Conservation (phyloP, 805 yeast genomes). For the Yamadazyma akitaensis region DNA sequence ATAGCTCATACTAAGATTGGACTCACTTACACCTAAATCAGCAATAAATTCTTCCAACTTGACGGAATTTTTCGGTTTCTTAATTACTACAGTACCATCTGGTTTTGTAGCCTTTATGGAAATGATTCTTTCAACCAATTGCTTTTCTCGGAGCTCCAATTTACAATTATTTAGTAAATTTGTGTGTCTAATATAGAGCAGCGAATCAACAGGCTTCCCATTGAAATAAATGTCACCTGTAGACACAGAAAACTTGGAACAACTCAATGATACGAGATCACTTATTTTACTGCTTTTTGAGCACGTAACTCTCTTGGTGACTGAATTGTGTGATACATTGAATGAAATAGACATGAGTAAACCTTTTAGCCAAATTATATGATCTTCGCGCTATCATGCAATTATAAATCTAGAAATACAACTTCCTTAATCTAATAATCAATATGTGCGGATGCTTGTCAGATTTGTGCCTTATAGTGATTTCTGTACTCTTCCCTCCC, state of each 20-base stretch:
- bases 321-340: conserved; percentile 22
- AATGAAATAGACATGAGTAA: conserved; percentile 16
- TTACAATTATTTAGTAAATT: conserved; percentile 33
- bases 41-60: conserved; percentile 2
- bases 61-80: conserved; percentile 6
- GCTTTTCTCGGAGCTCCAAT: conserved; percentile 19
- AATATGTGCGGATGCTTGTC: conserved; percentile 31
- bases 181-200: conserved; percentile 32
- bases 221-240: conserved; percentile 26
- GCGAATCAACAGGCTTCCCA: conserved; percentile 28
- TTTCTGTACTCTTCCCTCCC: conserved; percentile 70
- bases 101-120: conserved; percentile 8
- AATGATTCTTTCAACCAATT: conserved; percentile 8
- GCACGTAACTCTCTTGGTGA: conserved; percentile 27
- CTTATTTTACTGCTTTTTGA: conserved; percentile 24
- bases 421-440: background rate
- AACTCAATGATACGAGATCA: conserved; percentile 21
- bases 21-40: background rate
- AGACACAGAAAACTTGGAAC: conserved; percentile 25
- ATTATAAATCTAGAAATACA: background rate
- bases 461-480: conserved; percentile 56
- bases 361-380: background rate
- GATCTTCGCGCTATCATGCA: background rate
- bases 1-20: background rate
- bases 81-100: background rate